Evolutionary conservation across 2,329 filamentous ascomycete species (phyloP).

Genomic region (Stachybotrys chartarum): DNA sequence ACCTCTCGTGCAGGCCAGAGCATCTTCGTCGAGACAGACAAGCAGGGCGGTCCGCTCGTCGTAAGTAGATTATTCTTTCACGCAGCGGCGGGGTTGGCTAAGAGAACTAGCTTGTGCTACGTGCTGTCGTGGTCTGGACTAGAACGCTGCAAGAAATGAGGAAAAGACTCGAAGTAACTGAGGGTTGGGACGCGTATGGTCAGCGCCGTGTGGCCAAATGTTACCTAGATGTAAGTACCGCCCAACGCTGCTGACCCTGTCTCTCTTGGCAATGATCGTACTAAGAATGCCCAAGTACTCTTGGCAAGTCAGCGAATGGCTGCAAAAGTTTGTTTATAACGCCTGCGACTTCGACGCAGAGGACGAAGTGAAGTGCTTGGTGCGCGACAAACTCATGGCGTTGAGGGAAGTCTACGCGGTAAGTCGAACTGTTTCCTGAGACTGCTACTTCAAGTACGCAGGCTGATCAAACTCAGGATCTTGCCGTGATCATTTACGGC

Average conservation of each 20-base stretch:
- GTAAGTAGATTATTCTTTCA: slow-evolving; percentile 1
- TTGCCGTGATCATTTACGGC: slow-evolving; percentile 4
- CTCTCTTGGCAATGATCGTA: background rate
- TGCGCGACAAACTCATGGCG: slow-evolving; percentile 3
- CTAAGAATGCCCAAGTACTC: background rate
- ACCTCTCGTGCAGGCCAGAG: background rate
- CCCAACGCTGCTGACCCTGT: background rate
- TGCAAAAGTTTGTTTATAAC: background rate
- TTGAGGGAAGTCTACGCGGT: slow-evolving; percentile 3
- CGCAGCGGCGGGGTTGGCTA: background rate
- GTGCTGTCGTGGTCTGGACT: slow-evolving; percentile 3
- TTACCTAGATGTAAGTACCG: slow-evolving; percentile 4
- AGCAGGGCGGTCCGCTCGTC: slow-evolving; percentile 2
- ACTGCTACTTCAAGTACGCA: background rate
- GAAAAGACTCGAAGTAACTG: slow-evolving; percentile 1
- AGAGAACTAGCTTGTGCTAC: slow-evolving; percentile 2
- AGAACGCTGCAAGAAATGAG: background rate
- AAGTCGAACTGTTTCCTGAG: background rate
- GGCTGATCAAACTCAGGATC: background rate
- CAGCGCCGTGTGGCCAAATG: slow-evolving; percentile 4
- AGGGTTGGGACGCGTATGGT: background rate
- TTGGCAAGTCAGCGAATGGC: slow-evolving; percentile 1
- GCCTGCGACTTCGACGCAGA: slow-evolving; percentile 1
- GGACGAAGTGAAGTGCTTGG: slow-evolving; percentile 1
- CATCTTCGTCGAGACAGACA: background rate